phyloP scores from a whole-genome alignment of 2,329 filamentous ascomycete genomes.

The Saccharata proteae region DNA sequence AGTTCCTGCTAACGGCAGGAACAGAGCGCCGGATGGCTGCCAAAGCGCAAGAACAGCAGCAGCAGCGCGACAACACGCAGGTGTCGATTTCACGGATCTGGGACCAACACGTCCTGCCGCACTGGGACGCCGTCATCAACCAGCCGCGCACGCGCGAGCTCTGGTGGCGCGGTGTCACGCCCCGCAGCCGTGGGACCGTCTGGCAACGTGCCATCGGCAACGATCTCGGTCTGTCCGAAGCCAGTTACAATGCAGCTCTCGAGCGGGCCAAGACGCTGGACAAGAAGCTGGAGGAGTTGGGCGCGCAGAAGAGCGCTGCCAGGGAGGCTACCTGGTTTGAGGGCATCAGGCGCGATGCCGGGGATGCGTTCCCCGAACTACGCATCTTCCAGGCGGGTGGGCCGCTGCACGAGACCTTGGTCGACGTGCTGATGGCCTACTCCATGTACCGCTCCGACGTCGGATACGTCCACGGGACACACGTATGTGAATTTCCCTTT shows the following conservation, averaged over 20 bases:
- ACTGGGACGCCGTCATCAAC: slow-evolving; percentile 60
- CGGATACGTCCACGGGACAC: slow-evolving; percentile 62
- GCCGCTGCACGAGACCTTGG: slow-evolving; percentile 54
- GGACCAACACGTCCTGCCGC: slow-evolving; percentile 64
- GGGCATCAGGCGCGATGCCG: slow-evolving; percentile 52
- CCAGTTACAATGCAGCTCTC: slow-evolving; percentile 60
- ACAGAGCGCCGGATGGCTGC: slow-evolving; percentile 38
- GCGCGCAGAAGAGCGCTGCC: slow-evolving; percentile 33
- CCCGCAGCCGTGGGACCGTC: slow-evolving; percentile 54
- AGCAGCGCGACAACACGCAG: slow-evolving; percentile 40
- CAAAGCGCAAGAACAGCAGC: slow-evolving; percentile 39
- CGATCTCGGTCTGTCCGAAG: slow-evolving; percentile 52
- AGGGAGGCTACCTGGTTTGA: slow-evolving; percentile 50
- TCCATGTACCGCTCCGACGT: slow-evolving; percentile 73
- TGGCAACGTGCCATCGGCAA: slow-evolving; percentile 66
- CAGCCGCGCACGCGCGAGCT: slow-evolving; percentile 61
- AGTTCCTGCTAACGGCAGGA: slow-evolving; percentile 3
- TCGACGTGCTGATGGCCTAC: slow-evolving; percentile 67
- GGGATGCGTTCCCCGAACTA: slow-evolving; percentile 57
- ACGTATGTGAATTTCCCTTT: slow-evolving; percentile 41
- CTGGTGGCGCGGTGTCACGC: slow-evolving; percentile 72
- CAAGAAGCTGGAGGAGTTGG: slow-evolving; percentile 36
- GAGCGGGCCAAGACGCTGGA: slow-evolving; percentile 53
- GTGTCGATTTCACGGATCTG: slow-evolving; percentile 46
- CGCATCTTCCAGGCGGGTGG: slow-evolving; percentile 58